Conservation (phyloP, 257 asterid genomes). For the Solanum sparsipilum region DNA sequence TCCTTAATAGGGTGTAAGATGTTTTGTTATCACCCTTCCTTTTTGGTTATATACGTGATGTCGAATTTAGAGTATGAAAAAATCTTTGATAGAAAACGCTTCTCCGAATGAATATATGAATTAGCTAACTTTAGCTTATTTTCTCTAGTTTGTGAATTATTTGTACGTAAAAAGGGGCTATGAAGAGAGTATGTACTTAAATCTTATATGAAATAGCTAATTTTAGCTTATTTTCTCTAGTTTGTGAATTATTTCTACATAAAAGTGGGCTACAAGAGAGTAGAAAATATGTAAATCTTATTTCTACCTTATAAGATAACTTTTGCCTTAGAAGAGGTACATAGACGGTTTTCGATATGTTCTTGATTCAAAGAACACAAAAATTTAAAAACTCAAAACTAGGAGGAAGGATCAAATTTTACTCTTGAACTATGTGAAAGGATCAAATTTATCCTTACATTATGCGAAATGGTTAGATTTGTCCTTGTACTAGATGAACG, state of each 20-base stretch:
- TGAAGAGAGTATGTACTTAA: not conserved
- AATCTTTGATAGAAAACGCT: no score
- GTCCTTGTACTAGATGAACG: not conserved
- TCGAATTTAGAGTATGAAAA: no score
- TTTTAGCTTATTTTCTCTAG: not conserved
- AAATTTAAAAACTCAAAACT: not conserved
- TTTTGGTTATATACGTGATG: no score
- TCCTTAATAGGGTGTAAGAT: no score
- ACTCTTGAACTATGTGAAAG: not conserved
- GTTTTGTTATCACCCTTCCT: no score
- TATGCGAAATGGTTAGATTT: no score
- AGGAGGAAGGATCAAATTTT: not conserved
- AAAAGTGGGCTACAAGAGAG: not conserved
- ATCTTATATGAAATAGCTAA: not conserved
- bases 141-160: not conserved
- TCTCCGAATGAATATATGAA: no score
- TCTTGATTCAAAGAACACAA: not conserved
- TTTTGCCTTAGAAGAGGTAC: not conserved
- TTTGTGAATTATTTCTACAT: not conserved
- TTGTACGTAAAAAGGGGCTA: no score
- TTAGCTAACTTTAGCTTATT: no score
- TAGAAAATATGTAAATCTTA: not conserved
- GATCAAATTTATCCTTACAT: not conserved
- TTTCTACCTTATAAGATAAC: no score
- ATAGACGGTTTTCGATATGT: fast-evolving